These are phyloP conservation scores for Hemileccinum impolitum DNA, from an alignment of 768 basidiomycete species.

Conservation along the genomic window DNA sequence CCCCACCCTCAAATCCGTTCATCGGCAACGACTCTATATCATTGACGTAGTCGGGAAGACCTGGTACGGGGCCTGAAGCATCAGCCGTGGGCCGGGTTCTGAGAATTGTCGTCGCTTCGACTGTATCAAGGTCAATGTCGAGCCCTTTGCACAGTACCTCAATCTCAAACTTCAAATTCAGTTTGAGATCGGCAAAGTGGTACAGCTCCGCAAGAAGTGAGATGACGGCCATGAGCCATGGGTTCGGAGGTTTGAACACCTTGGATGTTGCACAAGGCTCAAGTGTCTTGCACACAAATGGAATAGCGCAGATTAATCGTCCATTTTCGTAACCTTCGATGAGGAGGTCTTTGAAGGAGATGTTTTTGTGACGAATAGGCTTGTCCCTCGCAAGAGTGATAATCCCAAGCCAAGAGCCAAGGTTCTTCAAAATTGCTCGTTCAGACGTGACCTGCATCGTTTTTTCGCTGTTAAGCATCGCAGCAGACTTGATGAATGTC, in stretches of 20 bases:
- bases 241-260: conserved; percentile 95
- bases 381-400: conserved; percentile 90
- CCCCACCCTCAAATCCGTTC: conserved; percentile 59
- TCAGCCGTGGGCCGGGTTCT: conserved; percentile 71
- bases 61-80: conserved; percentile 44
- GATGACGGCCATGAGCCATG: conserved; percentile 97
- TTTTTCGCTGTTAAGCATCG: conserved; percentile 87
- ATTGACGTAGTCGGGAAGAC: conserved; percentile 72
- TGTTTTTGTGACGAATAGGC: conserved; percentile 88
- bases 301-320: conserved; percentile 89
- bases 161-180: conserved; percentile 98
- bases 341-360: conserved; percentile 97
- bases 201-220: conserved; percentile 93
- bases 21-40: conserved; percentile 81
- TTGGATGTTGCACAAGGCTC: conserved; percentile 86
- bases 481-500: conserved; percentile 83
- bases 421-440: conserved; percentile 85
- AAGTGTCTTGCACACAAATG: conserved; percentile 96
- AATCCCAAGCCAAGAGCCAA: conserved; percentile 91
- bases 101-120: conserved; percentile 82
- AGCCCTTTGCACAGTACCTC: conserved; percentile 94
- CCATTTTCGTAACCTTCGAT: conserved; percentile 93
- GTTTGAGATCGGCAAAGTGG: conserved; percentile 91
- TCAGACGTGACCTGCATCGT: conserved; percentile 84
- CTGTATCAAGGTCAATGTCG: conserved; percentile 77